Percentiles rank a stretch among this genome's conserved stretches.
Evolutionary conservation across 768 basidiomycete genomes (phyloP).

Genomic region (Dendrothele bispora): DNA sequence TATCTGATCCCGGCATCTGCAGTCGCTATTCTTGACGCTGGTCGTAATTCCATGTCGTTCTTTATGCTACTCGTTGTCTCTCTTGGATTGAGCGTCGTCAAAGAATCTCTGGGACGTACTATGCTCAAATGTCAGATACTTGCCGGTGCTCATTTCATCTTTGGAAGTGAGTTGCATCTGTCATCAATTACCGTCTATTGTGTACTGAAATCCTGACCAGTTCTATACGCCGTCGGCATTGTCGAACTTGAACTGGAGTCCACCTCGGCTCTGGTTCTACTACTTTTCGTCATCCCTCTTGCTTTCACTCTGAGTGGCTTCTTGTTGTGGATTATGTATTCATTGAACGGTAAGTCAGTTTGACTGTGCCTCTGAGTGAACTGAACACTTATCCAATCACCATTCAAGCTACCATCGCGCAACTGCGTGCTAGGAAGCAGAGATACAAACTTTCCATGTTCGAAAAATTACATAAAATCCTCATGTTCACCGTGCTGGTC

Average conservation of each 20-base stretch:
- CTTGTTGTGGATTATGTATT: constrained; percentile 93
- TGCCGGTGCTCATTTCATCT: constrained; percentile 85
- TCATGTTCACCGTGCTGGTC: constrained; percentile 77
- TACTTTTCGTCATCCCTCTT: constrained; percentile 91
- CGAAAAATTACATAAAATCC: constrained; percentile 78
- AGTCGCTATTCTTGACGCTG: constrained; percentile 96
- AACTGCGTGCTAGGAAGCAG: constrained; percentile 85
- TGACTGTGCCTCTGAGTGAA: too few relatives aligned
- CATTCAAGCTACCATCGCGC: constrained; percentile 76
- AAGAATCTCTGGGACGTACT: constrained; percentile 79
- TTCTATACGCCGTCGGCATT: constrained; percentile 92
- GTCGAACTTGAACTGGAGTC: constrained; percentile 92
- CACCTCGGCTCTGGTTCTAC: constrained; percentile 78
- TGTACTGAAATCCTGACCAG: constrained; percentile 32
- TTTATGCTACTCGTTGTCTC: constrained; percentile 93
- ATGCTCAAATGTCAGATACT: constrained; percentile 86
- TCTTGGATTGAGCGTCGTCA: constrained; percentile 88
- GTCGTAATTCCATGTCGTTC: constrained; percentile 90
- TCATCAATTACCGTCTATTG: background rate
- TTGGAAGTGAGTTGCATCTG: constrained; percentile 69
- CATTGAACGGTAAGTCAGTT: constrained; percentile 72
- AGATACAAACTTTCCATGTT: constrained; percentile 89
- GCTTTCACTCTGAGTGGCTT: constrained; percentile 96
- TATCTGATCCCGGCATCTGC: background rate
- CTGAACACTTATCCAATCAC: too few relatives aligned